Evolutionary conservation across 306 rosid genomes (phyloP).

Genomic region (Gastrolobium bilobum): DNA sequence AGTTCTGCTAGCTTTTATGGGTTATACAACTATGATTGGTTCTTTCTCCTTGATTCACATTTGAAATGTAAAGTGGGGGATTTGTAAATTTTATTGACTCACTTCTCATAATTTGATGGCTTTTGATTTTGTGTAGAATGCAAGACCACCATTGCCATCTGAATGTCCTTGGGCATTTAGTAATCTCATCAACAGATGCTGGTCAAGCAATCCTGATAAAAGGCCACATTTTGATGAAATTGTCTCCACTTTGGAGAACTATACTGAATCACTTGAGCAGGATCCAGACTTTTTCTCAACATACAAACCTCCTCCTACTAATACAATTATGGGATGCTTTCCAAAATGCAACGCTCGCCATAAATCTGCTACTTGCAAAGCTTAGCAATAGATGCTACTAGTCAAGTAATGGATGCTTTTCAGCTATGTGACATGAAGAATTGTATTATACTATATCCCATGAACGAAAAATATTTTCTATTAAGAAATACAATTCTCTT

Average conservation of each 20-base stretch:
- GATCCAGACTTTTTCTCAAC: slow-evolving; percentile 79
- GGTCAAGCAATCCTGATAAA: slow-evolving; percentile 80
- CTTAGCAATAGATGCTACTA: slow-evolving; percentile 38
- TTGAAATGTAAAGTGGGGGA: background rate
- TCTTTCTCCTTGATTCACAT: background rate
- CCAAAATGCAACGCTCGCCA: slow-evolving; percentile 59
- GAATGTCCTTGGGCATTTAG: slow-evolving; percentile 83
- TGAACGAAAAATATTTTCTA: slow-evolving; percentile 46
- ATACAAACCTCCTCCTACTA: slow-evolving; percentile 53
- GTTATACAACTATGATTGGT: background rate
- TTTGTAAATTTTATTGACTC: background rate
- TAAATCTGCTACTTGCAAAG: slow-evolving; percentile 52
- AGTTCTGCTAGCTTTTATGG: slow-evolving; percentile 12
- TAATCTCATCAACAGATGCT: slow-evolving; percentile 79
- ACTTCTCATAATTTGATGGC: slow-evolving; percentile 7
- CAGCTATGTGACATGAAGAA: slow-evolving; percentile 24
- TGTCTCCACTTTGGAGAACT: slow-evolving; percentile 71
- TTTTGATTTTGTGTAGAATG: slow-evolving; percentile 71
- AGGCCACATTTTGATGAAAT: slow-evolving; percentile 89
- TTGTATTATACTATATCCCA: slow-evolving; percentile 39
- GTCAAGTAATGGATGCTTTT: slow-evolving; percentile 23
- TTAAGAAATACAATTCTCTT: slow-evolving; percentile 34
- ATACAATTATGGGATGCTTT: slow-evolving; percentile 58
- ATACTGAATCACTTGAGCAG: slow-evolving; percentile 61
- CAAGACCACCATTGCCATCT: slow-evolving; percentile 89